Percentiles rank a stretch among this genome's conserved stretches.
phyloP scores from a whole-genome alignment of 2,329 filamentous ascomycete genomes.

The Colletotrichum tamarilloi region DNA sequence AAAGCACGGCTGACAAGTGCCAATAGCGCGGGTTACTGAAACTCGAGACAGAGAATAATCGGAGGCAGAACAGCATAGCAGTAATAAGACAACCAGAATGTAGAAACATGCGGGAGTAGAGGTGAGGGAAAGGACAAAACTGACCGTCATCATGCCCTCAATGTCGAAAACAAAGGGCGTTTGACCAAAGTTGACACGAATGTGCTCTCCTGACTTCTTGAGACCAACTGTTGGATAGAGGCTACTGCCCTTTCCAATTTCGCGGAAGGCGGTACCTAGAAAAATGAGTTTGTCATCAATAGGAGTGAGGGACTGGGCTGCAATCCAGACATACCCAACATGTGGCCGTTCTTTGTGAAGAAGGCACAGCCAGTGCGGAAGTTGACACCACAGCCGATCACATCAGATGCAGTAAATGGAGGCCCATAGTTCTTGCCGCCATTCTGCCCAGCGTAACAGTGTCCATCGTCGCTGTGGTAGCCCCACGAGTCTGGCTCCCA shows the following conservation, averaged over 20 bases:
- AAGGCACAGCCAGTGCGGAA: constrained; percentile 73
- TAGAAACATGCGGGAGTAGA: not conserved
- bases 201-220: constrained; percentile 71
- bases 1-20: not conserved
- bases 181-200: constrained; percentile 75
- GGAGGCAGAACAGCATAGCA: not conserved
- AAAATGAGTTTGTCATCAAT: not conserved
- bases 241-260: constrained; percentile 62
- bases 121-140: constrained; percentile 38
- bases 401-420: constrained; percentile 65
- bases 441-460: constrained; percentile 67
- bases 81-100: not conserved
- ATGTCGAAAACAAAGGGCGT: constrained; percentile 91
- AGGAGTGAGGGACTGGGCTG: not conserved
- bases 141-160: constrained; percentile 82
- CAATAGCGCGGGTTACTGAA: not conserved
- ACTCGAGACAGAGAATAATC: no score
- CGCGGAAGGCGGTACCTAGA: constrained; percentile 71
- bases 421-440: constrained; percentile 68
- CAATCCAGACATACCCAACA: constrained; percentile 59
- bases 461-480: constrained; percentile 76
- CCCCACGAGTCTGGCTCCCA: constrained; percentile 78
- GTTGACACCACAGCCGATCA: constrained; percentile 74
- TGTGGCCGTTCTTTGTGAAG: constrained; percentile 73
- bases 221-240: constrained; percentile 76